Evolutionary conservation across 2,329 filamentous ascomycete species (phyloP), one percentile per base, ranked within the genome.

Genomic region (Camptophora hylomeconis): DNA sequence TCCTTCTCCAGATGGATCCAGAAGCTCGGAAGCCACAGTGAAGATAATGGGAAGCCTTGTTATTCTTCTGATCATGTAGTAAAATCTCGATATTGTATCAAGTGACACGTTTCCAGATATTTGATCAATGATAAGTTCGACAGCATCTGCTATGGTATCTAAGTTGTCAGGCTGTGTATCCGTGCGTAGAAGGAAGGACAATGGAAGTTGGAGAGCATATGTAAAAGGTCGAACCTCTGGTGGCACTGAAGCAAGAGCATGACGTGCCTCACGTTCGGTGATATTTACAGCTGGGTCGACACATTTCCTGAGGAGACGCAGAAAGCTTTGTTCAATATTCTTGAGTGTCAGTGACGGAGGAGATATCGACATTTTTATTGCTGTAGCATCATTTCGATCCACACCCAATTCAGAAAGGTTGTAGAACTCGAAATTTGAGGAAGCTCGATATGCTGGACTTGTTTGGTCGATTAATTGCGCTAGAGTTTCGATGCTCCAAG

Each of bases 351-450:
- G 27, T 2, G 27, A n/a, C n/a, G n/a, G n/a, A n/a, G n/a, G n/a
- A n/a, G n/a, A n/a, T n/a, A n/a, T n/a, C n/a, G n/a, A n/a, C n/a
- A n/a, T n/a, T n/a, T n/a, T n/a, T n/a, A n/a, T n/a, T n/a, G n/a
- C n/a, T n/a, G n/a, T n/a, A n/a, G n/a, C n/a, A n/a, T n/a, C n/a
- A n/a, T n/a, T n/a, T n/a, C n/a, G n/a, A n/a, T 30, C 19, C 18
- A 11, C 14, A 10, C 27, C 19, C 11, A 20, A 24, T 21, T 30
- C 7, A 16, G 30, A 21, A 10, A 80, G 58, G 41, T 83, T 83
- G 57, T 74, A 82, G 49, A 82, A 86, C 45, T 84, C 79, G 37
- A 78, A 68, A 41, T 80, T 83, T 7, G 75, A 75, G 46, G 74
- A 80, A 2, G 62, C 63, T 26, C 75, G 63, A 41, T 80, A n/a